These are phyloP conservation scores for Thuja plicata DNA, from an alignment of 83 land plant species.

Conservation along the genomic window DNA sequence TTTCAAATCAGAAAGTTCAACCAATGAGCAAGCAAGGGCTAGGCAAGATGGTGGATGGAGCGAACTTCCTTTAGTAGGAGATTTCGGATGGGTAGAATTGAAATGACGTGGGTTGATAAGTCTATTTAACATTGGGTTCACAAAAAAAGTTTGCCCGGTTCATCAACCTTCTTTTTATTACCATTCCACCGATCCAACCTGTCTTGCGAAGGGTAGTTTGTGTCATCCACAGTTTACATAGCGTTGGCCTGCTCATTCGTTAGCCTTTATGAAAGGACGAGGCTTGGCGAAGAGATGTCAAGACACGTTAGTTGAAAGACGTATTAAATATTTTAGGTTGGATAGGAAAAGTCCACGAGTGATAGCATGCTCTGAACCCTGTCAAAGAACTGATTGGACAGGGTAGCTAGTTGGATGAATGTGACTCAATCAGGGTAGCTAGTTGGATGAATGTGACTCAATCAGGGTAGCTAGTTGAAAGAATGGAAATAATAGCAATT, in stretches of 20 bases:
- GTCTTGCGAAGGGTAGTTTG: neutral
- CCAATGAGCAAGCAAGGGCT: neutral
- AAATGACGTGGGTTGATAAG: neutral
- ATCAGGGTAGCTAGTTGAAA: neutral
- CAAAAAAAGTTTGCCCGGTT: neutral
- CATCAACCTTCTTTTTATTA: neutral
- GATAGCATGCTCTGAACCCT: neutral
- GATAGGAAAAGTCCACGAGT: neutral
- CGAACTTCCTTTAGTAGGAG: neutral
- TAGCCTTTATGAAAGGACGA: neutral
- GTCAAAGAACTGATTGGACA: neutral
- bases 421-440: neutral
- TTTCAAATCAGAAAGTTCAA: neutral
- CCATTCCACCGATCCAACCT: neutral
- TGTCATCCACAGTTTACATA: neutral
- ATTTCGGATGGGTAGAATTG: neutral
- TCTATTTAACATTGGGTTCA: neutral
- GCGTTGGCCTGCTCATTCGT: neutral
- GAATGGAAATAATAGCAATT: neutral
- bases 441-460: neutral
- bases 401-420: neutral
- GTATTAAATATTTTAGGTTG: neutral
- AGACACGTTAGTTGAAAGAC: neutral
- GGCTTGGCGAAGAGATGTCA: neutral
- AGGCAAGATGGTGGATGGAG: neutral